Conservation (phyloP, 768 basidiomycete genomes). For the Steccherinum ochraceum region DNA sequence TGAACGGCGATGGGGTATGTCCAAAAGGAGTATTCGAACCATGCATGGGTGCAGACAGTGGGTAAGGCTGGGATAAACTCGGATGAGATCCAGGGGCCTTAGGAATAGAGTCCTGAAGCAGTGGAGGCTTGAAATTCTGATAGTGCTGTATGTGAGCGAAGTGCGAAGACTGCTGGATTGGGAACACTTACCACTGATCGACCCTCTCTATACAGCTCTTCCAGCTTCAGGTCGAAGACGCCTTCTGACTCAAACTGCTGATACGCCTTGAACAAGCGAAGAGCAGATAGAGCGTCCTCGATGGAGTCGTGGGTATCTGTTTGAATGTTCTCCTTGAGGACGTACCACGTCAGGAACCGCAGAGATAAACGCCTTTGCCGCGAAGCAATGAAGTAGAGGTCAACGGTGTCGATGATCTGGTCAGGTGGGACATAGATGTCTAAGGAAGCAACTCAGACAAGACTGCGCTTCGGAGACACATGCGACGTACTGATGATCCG, state of each 20-base stretch:
- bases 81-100: neutral
- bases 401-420: slow-evolving; percentile 96
- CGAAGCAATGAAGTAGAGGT: slow-evolving; percentile 80
- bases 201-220: slow-evolving; percentile 77
- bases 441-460: slow-evolving; percentile 24
- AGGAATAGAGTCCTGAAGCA: neutral
- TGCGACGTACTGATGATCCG: slow-evolving; percentile 90
- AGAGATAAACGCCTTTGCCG: slow-evolving; percentile 87
- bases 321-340: slow-evolving; percentile 90
- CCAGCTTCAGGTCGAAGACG: slow-evolving; percentile 81
- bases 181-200: slow-evolving; percentile 55
- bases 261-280: slow-evolving; percentile 80
- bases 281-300: slow-evolving; percentile 86
- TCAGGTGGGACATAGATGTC: slow-evolving; percentile 95
- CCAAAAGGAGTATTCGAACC: neutral
- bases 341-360: slow-evolving; percentile 90
- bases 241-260: slow-evolving; percentile 69
- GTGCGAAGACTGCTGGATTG: neutral
- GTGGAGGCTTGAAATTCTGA: slow-evolving; percentile 16
- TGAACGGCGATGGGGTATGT: neutral
- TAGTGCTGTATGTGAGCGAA: neutral
- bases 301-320: slow-evolving; percentile 97
- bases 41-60: neutral
- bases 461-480: too few relatives aligned
- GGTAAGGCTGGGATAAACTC: neutral